Evolutionary conservation across 345 rosid species (phyloP).

Genomic region (Citrus cavaleriei): DNA sequence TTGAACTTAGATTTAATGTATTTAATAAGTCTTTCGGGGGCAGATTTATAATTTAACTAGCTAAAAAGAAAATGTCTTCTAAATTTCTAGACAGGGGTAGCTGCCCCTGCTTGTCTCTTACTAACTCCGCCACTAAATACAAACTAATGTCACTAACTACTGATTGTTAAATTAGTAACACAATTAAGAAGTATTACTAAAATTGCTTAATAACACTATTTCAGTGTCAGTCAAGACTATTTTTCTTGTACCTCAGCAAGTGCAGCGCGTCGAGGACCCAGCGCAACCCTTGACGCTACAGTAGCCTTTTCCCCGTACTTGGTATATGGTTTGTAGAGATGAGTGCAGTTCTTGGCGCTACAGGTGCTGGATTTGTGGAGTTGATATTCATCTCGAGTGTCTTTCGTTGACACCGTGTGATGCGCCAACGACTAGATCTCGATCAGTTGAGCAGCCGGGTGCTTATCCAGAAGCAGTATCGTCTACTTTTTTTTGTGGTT

Average conservation of each 20-base stretch:
- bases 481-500: neutral
- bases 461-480: neutral
- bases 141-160: no score
- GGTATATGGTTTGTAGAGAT: slow-evolving; percentile 25
- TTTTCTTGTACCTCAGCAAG: slow-evolving; percentile 13
- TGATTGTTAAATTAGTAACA: no score
- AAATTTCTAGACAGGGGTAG: no score
- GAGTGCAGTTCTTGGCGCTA: slow-evolving; percentile 36
- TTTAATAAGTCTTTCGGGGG: no score
- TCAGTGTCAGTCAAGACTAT: no score
- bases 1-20: no score
- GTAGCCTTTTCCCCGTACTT: slow-evolving; percentile 1
- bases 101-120: no score
- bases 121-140: no score
- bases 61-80: no score
- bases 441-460: slow-evolving; percentile 1
- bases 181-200: no score
- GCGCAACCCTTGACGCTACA: slow-evolving; percentile 25
- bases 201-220: no score
- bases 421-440: neutral
- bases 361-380: slow-evolving; percentile 27
- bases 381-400: slow-evolving; percentile 39
- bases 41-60: no score
- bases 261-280: slow-evolving; percentile 28
- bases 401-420: slow-evolving; percentile 13